Evolutionary conservation across 257 asterid genomes (phyloP).

Genomic region (Nicotiana noctiflora): DNA sequence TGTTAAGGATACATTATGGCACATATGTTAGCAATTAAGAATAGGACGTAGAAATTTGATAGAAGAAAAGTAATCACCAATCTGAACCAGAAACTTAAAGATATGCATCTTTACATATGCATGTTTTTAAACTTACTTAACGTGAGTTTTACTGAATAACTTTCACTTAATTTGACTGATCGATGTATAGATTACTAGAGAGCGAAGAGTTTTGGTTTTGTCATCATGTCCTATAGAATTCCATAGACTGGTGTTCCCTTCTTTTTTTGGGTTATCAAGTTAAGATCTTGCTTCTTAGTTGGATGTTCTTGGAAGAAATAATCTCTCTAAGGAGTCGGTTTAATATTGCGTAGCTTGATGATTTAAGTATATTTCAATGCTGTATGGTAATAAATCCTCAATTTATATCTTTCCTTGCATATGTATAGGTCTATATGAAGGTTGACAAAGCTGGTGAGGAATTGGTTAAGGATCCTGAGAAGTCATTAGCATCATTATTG

Average conservation of each 20-base stretch:
- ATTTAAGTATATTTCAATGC: background rate
- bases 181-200: background rate
- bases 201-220: background rate
- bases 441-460: constrained; percentile 72
- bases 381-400: background rate
- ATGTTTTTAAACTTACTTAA: background rate
- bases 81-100: background rate
- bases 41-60: background rate
- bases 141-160: background rate
- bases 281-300: background rate
- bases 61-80: background rate
- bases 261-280: background rate
- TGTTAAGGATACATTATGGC: background rate
- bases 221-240: too few species aligned
- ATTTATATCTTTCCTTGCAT: background rate
- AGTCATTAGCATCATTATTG: constrained; percentile 58
- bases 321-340: background rate
- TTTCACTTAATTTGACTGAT: background rate
- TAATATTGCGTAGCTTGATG: background rate
- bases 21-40: background rate
- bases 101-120: background rate
- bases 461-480: constrained; percentile 63
- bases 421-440: constrained; percentile 67
- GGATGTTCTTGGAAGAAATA: background rate
- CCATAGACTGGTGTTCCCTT: background rate